These are phyloP conservation scores for Arthrobotrys megalospora DNA, from an alignment of 2,329 filamentous ascomycete genomes.

Conservation along the genomic window DNA sequence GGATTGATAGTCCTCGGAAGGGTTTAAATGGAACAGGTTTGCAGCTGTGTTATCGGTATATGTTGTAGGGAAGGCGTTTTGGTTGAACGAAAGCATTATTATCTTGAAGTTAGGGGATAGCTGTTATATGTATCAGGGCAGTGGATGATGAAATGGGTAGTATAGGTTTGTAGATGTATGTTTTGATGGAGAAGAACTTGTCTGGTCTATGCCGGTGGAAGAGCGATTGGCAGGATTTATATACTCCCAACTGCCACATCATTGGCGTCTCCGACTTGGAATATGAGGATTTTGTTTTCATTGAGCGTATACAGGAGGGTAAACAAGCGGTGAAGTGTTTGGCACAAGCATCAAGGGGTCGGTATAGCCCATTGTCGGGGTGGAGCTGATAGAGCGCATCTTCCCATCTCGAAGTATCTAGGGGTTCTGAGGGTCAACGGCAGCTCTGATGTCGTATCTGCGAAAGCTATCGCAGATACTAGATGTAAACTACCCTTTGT, in stretches of 20 bases:
- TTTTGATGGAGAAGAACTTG: background rate
- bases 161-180: background rate
- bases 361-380: background rate
- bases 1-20: conserved; percentile 11
- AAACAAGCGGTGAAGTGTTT: conserved; percentile 8
- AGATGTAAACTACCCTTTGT: background rate
- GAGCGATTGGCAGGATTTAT: conserved; percentile 2
- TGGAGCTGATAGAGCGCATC: background rate
- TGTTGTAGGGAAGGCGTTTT: conserved; percentile 1
- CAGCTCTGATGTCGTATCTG: background rate
- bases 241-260: conserved; percentile 1
- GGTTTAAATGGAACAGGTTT: conserved; percentile 30
- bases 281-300: background rate
- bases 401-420: background rate
- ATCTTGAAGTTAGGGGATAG: background rate
- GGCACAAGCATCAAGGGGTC: conserved; percentile 6
- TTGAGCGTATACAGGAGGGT: background rate
- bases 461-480: background rate
- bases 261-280: background rate
- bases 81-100: conserved; percentile 1
- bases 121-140: background rate
- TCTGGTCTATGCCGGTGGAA: background rate
- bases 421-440: background rate
- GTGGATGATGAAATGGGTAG: too few species aligned
- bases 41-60: conserved; percentile 29